Conservation (phyloP, 768 basidiomycete species). For the Tricholoma matsutake region DNA sequence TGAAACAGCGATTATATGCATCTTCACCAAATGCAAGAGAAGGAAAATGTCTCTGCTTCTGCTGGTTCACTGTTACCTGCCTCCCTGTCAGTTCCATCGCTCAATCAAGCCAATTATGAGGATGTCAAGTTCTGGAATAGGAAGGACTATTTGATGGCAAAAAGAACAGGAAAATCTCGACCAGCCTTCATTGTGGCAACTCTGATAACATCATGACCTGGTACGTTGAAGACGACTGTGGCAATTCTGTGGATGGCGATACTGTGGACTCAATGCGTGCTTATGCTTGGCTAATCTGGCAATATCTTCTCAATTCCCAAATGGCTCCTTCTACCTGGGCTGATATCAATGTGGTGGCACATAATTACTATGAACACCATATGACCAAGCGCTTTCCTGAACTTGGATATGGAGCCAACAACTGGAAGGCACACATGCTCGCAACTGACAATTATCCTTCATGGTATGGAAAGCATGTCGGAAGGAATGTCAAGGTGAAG, state of each 20-base stretch:
- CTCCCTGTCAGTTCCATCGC: neutral
- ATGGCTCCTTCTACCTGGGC: neutral
- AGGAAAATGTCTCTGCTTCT: neutral
- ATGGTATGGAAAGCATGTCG: neutral
- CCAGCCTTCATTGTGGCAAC: neutral
- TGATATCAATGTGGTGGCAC: neutral
- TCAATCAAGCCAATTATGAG: neutral
- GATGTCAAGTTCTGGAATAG: conserved; percentile 1
- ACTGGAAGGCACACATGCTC: neutral
- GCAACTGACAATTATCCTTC: neutral
- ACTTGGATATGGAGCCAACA: neutral
- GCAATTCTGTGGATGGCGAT: neutral
- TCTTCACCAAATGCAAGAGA: too few species aligned
- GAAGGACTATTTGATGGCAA: neutral
- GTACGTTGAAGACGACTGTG: neutral
- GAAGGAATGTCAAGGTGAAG: neutral
- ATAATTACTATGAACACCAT: neutral
- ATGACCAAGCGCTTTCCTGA: neutral
- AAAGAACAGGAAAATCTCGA: neutral
- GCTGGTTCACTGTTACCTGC: neutral
- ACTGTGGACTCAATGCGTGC: neutral
- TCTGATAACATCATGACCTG: neutral
- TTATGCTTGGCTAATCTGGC: neutral
- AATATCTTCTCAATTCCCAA: neutral
- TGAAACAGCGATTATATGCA: too few species aligned